These are phyloP conservation scores for Tolypocladium capitatum DNA, from an alignment of 2,329 filamentous ascomycete genomes.

Conservation along the genomic window DNA sequence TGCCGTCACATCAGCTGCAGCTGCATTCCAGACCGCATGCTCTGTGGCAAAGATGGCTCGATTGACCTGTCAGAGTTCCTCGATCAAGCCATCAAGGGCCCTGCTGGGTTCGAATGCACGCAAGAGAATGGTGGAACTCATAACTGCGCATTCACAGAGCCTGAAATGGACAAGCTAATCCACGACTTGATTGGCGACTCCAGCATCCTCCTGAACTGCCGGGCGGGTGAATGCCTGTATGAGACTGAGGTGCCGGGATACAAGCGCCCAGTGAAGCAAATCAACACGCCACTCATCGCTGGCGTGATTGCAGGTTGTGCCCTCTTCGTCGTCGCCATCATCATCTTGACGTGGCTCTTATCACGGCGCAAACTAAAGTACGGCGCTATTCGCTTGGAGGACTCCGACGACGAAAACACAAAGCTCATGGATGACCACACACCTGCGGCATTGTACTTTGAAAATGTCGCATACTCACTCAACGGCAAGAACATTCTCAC, in stretches of 20 bases:
- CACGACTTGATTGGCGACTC: slow-evolving; percentile 79
- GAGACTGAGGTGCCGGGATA: slow-evolving; percentile 89
- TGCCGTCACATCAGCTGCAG: slow-evolving; percentile 77
- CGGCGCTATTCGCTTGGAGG: slow-evolving; percentile 71
- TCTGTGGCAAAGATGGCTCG: slow-evolving; percentile 83
- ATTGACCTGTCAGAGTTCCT: slow-evolving; percentile 89
- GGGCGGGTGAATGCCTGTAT: slow-evolving; percentile 84
- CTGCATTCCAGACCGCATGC: slow-evolving; percentile 82
- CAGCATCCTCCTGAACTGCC: slow-evolving; percentile 73
- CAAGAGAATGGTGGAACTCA: slow-evolving; percentile 49
- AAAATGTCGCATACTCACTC: slow-evolving; percentile 73
- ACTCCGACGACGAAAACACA: slow-evolving; percentile 75
- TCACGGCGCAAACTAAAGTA: slow-evolving; percentile 58
- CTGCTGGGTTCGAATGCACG: slow-evolving; percentile 68
- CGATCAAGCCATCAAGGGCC: slow-evolving; percentile 68
- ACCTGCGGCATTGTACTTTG: slow-evolving; percentile 76
- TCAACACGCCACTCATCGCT: slow-evolving; percentile 94
- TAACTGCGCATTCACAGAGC: slow-evolving; percentile 75
- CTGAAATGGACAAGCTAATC: slow-evolving; percentile 84
- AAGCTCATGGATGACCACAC: slow-evolving; percentile 88
- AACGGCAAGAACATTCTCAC: slow-evolving; percentile 79
- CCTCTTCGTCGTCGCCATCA: slow-evolving; percentile 77
- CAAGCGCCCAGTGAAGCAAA: slow-evolving; percentile 73
- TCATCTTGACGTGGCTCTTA: slow-evolving; percentile 76
- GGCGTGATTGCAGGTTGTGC: slow-evolving; percentile 78